phyloP scores from a whole-genome alignment of 164 flowering plant species.

The Vitis rupestris region DNA sequence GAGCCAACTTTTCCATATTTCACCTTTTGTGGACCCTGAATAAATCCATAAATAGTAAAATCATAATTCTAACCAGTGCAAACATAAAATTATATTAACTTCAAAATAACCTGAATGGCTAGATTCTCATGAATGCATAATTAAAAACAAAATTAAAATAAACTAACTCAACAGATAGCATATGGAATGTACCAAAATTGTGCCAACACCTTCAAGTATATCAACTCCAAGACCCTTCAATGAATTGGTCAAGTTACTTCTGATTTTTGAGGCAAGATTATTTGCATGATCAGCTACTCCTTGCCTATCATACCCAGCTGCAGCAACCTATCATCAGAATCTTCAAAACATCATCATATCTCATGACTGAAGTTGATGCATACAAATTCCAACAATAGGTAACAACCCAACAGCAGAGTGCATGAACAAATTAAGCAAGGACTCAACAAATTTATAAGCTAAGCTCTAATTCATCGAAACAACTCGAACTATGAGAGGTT shows the following conservation, averaged over 20 bases:
- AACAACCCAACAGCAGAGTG: too few relatives aligned
- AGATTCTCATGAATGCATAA: too few relatives aligned
- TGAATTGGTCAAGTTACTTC: conserved; percentile 87
- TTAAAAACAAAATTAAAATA: too few relatives aligned
- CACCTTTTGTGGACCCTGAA: conserved; percentile 95
- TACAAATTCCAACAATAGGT: too few relatives aligned
- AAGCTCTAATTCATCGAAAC: too few relatives aligned
- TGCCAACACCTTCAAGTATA: conserved; percentile 86
- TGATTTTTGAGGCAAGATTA: conserved; percentile 88
- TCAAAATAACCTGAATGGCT: too few relatives aligned
- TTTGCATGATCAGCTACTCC: conserved; percentile 98
- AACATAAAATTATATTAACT: too few relatives aligned
- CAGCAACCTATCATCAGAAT: conserved; percentile 57
- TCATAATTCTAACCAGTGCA: too few relatives aligned
- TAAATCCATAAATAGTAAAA: conserved; percentile 15
- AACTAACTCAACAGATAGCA: too few relatives aligned
- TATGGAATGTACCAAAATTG: conserved; percentile 53
- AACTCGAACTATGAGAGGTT: too few relatives aligned
- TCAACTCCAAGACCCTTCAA: conserved; percentile 96
- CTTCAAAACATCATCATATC: neutral
- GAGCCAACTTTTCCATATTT: conserved; percentile 75
- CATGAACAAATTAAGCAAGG: too few relatives aligned
- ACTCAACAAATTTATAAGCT: too few relatives aligned
- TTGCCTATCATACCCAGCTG: conserved; percentile 91
- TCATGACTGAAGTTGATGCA: neutral